Base-by-base conservation (phyloP, 768 basidiomycete genomes). In the Bullera alba region DNA sequence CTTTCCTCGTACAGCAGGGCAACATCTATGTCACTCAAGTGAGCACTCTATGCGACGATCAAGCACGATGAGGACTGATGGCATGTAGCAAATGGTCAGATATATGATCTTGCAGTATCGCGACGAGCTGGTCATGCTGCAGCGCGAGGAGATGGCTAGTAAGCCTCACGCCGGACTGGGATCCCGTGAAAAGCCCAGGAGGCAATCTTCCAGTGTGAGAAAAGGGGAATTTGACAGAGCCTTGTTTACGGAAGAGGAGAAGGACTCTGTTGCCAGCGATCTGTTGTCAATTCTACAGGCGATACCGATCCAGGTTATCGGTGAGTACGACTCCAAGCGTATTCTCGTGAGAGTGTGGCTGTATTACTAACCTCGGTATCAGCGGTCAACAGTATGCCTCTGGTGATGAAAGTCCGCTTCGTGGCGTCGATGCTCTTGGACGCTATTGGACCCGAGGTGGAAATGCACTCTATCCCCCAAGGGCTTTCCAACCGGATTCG, bases 221-320 rank as follows among this genome's bases (percentile, higher is more conserved):
- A 37, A 50, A 35, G 21, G 15, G 21, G 50, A 51, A 41, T 55
- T 36, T 58, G 62, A 41, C 37, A 47, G 38, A 48, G 35, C 27
- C 34, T 50, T 42, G 32, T 42, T 54, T 34, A 42, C 45, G 30
- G 60, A 55, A 22, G 50, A 58, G 41, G 55, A 65, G 48, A 61
- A 56, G 45, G 89, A 90, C 67, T 83, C 83, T 5, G 86, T 92
- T 32, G 87, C 87, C 22, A 85, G 86, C 57, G 87, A 92, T 65
- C 77, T 93, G 52, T 77, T 93, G 55, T 84, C 84, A 56, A 85
- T 91, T 49, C 77, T 93, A 54, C 87, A 89, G 61, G 85, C 82
- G 85, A 91, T 92, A 59, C 90, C 90, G 16, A 90, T 92, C 48
- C 87, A 90, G 71, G 87, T 87, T 27, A 90, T 92, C 61, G 89